phyloP scores from a whole-genome alignment of 139 green algal species.

The Mesotaenium endlicherianum region DNA sequence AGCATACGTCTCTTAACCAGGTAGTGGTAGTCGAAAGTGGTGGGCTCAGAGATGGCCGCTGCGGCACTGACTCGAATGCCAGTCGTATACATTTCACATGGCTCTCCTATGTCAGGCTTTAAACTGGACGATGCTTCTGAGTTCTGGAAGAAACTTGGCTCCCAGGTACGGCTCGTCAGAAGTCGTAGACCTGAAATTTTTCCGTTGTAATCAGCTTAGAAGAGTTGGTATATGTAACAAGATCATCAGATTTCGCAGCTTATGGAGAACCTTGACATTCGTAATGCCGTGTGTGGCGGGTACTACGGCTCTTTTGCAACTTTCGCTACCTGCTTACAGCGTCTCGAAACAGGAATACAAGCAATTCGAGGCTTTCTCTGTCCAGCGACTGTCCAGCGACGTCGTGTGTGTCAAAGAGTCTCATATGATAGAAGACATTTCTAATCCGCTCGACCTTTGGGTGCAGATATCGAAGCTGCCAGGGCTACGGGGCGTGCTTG shows the following conservation, averaged over 20 bases:
- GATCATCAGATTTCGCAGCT: no score
- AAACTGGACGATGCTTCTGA: background rate
- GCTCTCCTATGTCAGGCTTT: constrained; percentile 4
- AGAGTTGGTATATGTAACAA: background rate
- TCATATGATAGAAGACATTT: background rate
- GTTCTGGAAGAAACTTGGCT: constrained; percentile 12
- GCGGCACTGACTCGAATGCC: background rate
- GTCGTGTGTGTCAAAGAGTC: background rate
- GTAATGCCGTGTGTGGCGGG: background rate
- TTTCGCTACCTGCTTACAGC: background rate
- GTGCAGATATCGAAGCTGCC: background rate
- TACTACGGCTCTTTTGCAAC: background rate
- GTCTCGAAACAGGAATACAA: background rate
- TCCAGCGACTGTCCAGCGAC: background rate
- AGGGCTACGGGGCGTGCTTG: constrained; percentile 1
- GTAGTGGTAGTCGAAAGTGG: no score
- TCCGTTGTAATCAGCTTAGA: background rate
- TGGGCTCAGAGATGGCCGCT: background rate
- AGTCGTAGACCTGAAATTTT: background rate
- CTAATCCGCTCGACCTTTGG: background rate
- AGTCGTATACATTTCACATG: constrained; percentile 29
- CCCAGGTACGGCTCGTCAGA: background rate
- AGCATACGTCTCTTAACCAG: background rate
- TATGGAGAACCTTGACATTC: background rate
- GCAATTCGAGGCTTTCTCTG: background rate